phyloP scores from a whole-genome alignment of 352 stramenopile genomes.

The Pythium sp. region DNA sequence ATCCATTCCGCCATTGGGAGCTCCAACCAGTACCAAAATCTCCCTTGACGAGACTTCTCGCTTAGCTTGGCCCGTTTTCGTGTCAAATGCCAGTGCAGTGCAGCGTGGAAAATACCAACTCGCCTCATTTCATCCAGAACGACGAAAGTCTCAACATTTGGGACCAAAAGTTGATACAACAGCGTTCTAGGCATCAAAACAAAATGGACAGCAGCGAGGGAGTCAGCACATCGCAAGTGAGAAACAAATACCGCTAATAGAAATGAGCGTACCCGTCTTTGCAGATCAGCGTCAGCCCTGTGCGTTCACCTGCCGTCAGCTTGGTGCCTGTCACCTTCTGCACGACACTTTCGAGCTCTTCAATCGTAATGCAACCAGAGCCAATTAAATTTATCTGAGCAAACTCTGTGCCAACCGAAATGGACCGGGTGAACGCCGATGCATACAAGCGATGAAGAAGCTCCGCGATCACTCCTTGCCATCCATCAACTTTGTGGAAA shows the following conservation, averaged over 20 bases:
- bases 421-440: constrained; percentile 16
- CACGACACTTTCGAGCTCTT: constrained; percentile 20
- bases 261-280: constrained; percentile 23
- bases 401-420: constrained; percentile 30
- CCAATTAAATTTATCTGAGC: constrained; percentile 17
- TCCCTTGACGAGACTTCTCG: constrained; percentile 19
- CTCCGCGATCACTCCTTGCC: constrained; percentile 37
- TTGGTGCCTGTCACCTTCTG: constrained; percentile 19
- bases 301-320: constrained; percentile 19
- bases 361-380: constrained; percentile 19
- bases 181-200: constrained; percentile 19
- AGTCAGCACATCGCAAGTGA: neutral
- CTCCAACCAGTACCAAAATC: constrained; percentile 41
- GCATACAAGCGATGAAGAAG: constrained; percentile 41
- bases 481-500: constrained; percentile 31
- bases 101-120: constrained; percentile 24
- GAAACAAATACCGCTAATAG: neutral
- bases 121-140: constrained; percentile 26
- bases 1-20: constrained; percentile 39
- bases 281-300: constrained; percentile 24
- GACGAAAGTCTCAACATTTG: constrained; percentile 26
- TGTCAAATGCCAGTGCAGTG: constrained; percentile 27
- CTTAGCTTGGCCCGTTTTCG: constrained; percentile 23
- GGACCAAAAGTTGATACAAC: constrained; percentile 26
- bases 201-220: neutral